Evolutionary conservation across 1,284 basidiomycete genomes (phyloP).

Genomic region (Boletus semigastroideus): DNA sequence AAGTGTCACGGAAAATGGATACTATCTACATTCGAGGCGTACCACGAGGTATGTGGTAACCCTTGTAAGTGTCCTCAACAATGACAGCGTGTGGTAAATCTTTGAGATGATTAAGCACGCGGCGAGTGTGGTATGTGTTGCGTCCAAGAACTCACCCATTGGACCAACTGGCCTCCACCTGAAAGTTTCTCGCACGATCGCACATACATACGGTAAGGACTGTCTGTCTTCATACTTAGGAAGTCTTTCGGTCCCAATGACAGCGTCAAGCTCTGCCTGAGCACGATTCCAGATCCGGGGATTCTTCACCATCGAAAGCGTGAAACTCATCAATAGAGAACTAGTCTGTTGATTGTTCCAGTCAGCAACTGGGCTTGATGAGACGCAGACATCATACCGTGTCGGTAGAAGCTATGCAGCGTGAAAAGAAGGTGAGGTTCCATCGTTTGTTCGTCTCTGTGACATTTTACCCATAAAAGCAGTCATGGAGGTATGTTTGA

Average conservation of each 20-base stretch:
- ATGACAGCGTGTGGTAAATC: neutral
- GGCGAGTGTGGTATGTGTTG: too few relatives aligned
- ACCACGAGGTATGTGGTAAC: slow-evolving; percentile 1
- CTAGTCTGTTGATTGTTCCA: neutral
- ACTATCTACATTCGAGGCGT: neutral
- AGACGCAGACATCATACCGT: slow-evolving; percentile 10
- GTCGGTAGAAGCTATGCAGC: slow-evolving; percentile 6
- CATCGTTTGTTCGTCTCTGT: neutral
- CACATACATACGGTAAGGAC: slow-evolving; percentile 13
- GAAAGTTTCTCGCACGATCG: slow-evolving; percentile 37
- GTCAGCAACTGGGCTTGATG: neutral
- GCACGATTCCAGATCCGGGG: slow-evolving; percentile 29
- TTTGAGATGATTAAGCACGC: neutral
- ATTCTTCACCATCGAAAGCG: slow-evolving; percentile 36
- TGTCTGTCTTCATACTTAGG: slow-evolving; percentile 25
- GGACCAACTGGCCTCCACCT: slow-evolving; percentile 23
- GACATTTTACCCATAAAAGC: slow-evolving; percentile 11
- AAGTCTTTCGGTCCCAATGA: slow-evolving; percentile 36
- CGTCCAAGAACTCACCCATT: neutral
- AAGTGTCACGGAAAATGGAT: neutral
- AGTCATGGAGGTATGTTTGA: slow-evolving; percentile 7
- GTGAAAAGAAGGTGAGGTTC: neutral
- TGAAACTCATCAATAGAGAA: slow-evolving; percentile 19
- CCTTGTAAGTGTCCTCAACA: neutral
- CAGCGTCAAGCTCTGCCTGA: slow-evolving; percentile 22